Percentiles rank a stretch among this genome's conserved stretches.
Conservation (phyloP, 805 yeast genomes). For the Candida tammaniensis region DNA sequence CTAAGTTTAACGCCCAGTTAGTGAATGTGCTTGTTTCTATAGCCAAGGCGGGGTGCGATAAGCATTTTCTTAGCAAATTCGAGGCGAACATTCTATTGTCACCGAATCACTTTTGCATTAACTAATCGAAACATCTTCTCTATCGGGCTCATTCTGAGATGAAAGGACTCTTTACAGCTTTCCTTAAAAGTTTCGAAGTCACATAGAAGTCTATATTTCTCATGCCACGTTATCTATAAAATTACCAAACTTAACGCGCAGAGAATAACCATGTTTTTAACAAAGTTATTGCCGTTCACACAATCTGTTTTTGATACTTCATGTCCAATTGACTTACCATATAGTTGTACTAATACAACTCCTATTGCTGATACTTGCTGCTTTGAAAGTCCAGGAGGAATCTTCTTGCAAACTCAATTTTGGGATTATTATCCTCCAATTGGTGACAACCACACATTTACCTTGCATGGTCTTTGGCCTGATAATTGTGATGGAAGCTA, state of each 20-base stretch:
- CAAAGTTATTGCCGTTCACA: neutral
- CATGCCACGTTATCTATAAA: slow-evolving; percentile 1
- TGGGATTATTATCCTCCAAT: slow-evolving; percentile 28
- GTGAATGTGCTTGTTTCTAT: too few relatives aligned
- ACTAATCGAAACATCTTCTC: too few relatives aligned
- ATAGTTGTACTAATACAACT: slow-evolving; percentile 48
- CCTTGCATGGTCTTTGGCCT: slow-evolving; percentile 47
- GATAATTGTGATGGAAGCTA: slow-evolving; percentile 41
- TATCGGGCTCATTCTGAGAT: too few relatives aligned
- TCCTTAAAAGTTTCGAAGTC: neutral
- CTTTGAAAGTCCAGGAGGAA: slow-evolving; percentile 40
- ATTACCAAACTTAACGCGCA: neutral
- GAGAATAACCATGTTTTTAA: slow-evolving; percentile 1
- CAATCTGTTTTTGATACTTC: slow-evolving; percentile 1
- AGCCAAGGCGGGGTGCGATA: too few relatives aligned
- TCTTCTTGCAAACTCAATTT: slow-evolving; percentile 41
- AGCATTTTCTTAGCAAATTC: too few relatives aligned
- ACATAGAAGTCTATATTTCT: neutral
- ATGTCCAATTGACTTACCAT: slow-evolving; percentile 60
- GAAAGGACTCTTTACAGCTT: neutral
- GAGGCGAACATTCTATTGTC: too few relatives aligned
- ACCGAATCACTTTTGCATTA: too few relatives aligned
- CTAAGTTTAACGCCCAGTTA: too few relatives aligned
- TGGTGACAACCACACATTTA: slow-evolving; percentile 35
- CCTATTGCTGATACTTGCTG: slow-evolving; percentile 49